Conservation (phyloP, 371 early-diverging fungal genomes). For the Nematocida ironsii region DNA sequence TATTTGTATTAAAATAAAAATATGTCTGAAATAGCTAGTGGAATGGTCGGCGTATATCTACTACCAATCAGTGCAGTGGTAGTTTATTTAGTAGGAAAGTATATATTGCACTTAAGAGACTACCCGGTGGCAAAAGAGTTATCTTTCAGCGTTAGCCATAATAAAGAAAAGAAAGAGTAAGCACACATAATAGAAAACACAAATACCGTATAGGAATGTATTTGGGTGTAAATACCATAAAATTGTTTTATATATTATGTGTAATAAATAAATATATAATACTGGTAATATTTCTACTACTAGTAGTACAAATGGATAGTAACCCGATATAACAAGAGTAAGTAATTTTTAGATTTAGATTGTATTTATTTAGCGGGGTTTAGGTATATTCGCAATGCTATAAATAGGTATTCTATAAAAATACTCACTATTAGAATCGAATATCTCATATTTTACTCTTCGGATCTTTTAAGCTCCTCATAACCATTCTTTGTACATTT, state of each 20-base stretch:
- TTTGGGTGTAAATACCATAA: not conserved
- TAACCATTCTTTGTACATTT: too few relatives aligned
- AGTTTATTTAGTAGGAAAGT: slow-evolving; percentile 11
- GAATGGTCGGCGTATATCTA: not conserved
- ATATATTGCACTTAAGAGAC: slow-evolving; percentile 24
- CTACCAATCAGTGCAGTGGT: not conserved
- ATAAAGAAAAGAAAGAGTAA: slow-evolving; percentile 19
- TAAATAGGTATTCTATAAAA: too few relatives aligned
- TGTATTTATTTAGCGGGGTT: too few relatives aligned
- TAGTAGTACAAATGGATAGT: too few relatives aligned
- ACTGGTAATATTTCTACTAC: too few relatives aligned
- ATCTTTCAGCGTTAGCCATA: not conserved
- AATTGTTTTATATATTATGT: not conserved
- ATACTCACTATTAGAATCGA: too few relatives aligned
- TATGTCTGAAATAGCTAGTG: not conserved
- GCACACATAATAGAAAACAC: not conserved
- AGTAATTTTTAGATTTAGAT: too few relatives aligned
- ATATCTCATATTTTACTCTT: too few relatives aligned
- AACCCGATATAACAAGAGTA: too few relatives aligned
- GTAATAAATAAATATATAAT: not conserved
- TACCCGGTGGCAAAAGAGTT: not conserved
- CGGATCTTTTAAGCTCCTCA: too few relatives aligned
- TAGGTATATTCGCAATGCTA: too few relatives aligned
- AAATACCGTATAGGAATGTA: not conserved
- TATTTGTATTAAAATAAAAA: slow-evolving; percentile 2